Evolutionary conservation across 2,329 filamentous ascomycete species (phyloP), one percentile per base, ranked within the genome.

Genomic region (Paecilomyces niveus): DNA sequence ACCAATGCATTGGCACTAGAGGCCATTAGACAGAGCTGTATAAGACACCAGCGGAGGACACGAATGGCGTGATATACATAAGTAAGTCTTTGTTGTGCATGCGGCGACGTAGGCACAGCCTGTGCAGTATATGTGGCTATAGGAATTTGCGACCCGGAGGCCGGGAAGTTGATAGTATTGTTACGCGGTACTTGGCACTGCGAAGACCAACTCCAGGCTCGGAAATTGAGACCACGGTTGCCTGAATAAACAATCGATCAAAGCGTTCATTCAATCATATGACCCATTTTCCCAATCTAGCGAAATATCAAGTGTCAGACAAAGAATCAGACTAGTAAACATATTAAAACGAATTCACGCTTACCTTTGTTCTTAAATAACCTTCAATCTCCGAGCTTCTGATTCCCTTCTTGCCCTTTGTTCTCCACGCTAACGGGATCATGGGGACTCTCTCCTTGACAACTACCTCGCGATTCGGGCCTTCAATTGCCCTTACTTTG

Each of bases 401-500:
- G 62, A 97, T 90, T 0, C 94, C 94, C 49, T 87, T 87, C 65
- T 86, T 85, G 3, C 85, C 84, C 1, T 89, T 90, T 8, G 82
- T 84, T 70, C 89, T 89, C 94, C 94, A 99, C 9, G 91, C 92
- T 61, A 97, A 72, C 2, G 94, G 94, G 59, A 99, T 87, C 94
- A 99, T 99, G 1, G 92, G 88, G 11, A 99, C 92, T 53, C 94
- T 80, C 75, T 97, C 93, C 64, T 83, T 89, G 1, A 99, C 94
- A 8, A 89, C 82, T 11, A 99, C 82, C 76, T 99, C 93, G 10
- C 92, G 80, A 64, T 90, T 90, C 0, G 92, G 92, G 0, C 94
- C 94, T 73, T 99, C 94, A 0, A 99, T 89, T 0, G 94, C 94
- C 15, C 91, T 82, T 50, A 99, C 90, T 79, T 99, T 99, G 67